Percentiles rank a stretch among this genome's conserved stretches.
phyloP scores from a whole-genome alignment of 352 stramenopile species.

The Elongisporangium anandrum region DNA sequence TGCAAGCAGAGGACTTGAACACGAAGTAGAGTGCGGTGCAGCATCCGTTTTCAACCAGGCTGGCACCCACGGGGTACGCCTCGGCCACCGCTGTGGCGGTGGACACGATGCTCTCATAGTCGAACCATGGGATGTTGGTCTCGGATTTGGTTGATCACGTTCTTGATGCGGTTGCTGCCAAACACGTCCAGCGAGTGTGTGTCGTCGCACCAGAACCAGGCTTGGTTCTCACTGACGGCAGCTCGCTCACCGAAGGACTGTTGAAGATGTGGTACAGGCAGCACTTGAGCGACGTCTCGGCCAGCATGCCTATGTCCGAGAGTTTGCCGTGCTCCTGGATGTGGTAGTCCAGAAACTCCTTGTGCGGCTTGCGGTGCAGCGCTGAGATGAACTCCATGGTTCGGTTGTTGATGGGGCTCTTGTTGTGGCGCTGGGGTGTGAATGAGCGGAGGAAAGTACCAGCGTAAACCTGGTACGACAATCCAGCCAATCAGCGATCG shows the following conservation, averaged over 20 bases:
- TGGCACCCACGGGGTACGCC: background rate
- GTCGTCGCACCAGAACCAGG: slow-evolving; percentile 10
- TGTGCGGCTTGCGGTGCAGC: slow-evolving; percentile 9
- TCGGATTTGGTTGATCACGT: slow-evolving; percentile 4
- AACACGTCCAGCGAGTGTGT: slow-evolving; percentile 2
- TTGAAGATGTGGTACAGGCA: slow-evolving; percentile 13
- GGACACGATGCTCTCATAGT: slow-evolving; percentile 1
- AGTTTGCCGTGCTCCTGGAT: slow-evolving; percentile 7
- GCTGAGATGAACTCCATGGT: slow-evolving; percentile 4
- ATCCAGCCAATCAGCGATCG: too few relatives aligned
- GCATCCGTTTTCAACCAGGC: background rate
- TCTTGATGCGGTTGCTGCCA: slow-evolving; percentile 2
- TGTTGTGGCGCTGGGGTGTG: too few relatives aligned
- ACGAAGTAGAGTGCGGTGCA: slow-evolving; percentile 7
- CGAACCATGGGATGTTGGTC: slow-evolving; percentile 9
- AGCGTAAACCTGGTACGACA: too few relatives aligned
- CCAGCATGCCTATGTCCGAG: slow-evolving; percentile 3
- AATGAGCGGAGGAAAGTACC: too few relatives aligned
- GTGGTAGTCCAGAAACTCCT: slow-evolving; percentile 13
- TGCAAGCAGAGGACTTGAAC: background rate
- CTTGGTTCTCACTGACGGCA: slow-evolving; percentile 5
- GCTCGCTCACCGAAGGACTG: slow-evolving; percentile 6
- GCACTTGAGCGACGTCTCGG: slow-evolving; percentile 8
- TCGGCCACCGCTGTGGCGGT: background rate
- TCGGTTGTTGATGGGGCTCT: too few relatives aligned